phyloP scores from a whole-genome alignment of 148 eudicot species.

The Cornus kousa region DNA sequence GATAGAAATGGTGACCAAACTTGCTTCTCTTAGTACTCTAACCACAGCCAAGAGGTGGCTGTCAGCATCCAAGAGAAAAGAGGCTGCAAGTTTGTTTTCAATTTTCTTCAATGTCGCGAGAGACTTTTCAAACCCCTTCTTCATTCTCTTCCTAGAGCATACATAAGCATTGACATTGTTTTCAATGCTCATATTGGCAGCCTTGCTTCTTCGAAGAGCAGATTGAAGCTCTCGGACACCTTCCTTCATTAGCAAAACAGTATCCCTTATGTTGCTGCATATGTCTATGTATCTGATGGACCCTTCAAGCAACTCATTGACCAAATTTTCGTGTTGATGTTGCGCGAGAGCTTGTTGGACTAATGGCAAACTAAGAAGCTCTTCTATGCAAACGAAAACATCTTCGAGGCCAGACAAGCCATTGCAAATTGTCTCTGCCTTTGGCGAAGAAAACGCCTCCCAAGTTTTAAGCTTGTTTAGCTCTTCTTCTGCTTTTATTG shows the following conservation, averaged over 20 bases:
- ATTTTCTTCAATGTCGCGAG: not conserved
- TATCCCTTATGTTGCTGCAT: constrained; percentile 9
- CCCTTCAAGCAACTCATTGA: constrained; percentile 9
- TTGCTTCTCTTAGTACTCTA: constrained; percentile 23
- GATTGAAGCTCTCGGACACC: constrained; percentile 10
- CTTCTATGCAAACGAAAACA: constrained; percentile 14
- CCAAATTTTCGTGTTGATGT: not conserved
- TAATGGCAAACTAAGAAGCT: constrained; percentile 14
- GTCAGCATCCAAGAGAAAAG: not conserved
- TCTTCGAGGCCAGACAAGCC: constrained; percentile 14
- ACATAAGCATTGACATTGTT: not conserved
- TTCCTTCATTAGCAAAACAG: constrained; percentile 1
- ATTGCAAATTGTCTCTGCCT: constrained; percentile 5
- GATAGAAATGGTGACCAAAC: constrained; percentile 23
- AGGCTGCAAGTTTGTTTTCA: not conserved
- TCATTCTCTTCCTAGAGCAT: constrained; percentile 17
- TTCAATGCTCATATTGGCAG: constrained; percentile 2
- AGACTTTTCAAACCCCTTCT: not conserved
- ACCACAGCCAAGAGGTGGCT: not conserved
- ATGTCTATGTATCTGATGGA: constrained; percentile 15
- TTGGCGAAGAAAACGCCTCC: constrained; percentile 3
- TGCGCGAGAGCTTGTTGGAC: constrained; percentile 16
- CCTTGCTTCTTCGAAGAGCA: constrained; percentile 10
- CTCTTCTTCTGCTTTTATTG: constrained; percentile 11
- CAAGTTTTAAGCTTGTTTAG: constrained; percentile 16